Percentiles rank a stretch among this genome's conserved stretches.
Evolutionary conservation across 208 protist genomes (phyloP).

Genomic region (Trypanosoma platydactyli): DNA sequence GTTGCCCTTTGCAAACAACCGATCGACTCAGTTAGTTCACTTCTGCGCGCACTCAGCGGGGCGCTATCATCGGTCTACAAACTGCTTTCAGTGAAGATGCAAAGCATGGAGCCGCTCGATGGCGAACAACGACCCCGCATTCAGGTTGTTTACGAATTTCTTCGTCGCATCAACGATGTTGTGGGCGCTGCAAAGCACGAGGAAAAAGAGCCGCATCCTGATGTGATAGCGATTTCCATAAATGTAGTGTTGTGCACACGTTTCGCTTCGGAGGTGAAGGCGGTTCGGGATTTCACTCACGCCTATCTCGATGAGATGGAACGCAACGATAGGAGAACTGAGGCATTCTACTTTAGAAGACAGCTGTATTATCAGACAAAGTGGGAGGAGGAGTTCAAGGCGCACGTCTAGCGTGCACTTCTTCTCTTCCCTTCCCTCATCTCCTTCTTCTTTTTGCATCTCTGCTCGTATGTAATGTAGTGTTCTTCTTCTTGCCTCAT

Average conservation of each 20-base stretch:
- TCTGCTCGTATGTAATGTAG: neutral
- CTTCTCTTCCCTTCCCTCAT: constrained; percentile 1
- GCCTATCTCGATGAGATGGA: constrained; percentile 42
- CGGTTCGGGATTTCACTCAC: constrained; percentile 67
- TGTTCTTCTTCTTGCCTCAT: neutral
- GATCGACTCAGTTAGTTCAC: constrained; percentile 13
- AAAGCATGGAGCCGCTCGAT: constrained; percentile 28
- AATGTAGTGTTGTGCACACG: constrained; percentile 80
- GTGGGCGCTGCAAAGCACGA: constrained; percentile 34
- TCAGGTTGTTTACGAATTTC: constrained; percentile 40
- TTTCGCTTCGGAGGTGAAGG: constrained; percentile 70
- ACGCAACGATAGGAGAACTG: constrained; percentile 12
- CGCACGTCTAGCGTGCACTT: constrained; percentile 34
- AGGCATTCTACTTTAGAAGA: constrained; percentile 73
- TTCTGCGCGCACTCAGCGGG: constrained; percentile 68
- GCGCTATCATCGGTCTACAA: constrained; percentile 73
- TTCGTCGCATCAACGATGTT: constrained; percentile 45
- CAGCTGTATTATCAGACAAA: constrained; percentile 79
- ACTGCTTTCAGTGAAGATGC: constrained; percentile 63
- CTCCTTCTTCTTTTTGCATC: constrained; percentile 7
- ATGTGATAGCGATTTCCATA: constrained; percentile 64
- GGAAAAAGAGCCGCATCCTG: constrained; percentile 30
- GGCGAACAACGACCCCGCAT: constrained; percentile 32
- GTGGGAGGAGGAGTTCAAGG: constrained; percentile 78
- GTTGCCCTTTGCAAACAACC: constrained; percentile 5